Conservation (phyloP, 257 asterid species). For the Solanum habrochaites region DNA sequence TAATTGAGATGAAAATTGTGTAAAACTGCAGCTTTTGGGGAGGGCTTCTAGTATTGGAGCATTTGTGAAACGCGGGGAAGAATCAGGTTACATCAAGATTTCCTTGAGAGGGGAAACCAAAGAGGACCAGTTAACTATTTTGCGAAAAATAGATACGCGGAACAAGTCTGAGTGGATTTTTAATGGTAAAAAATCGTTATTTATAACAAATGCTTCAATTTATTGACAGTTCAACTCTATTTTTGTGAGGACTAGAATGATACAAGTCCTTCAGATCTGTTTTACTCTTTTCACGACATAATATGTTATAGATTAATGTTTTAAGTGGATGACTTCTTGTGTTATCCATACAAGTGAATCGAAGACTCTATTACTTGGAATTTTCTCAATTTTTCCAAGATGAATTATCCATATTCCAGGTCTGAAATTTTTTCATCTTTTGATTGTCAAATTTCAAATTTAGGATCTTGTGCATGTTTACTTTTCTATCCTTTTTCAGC, state of each 20-base stretch:
- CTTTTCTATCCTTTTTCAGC: not conserved
- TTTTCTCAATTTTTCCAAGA: not conserved
- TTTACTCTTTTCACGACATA: not conserved
- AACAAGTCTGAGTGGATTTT: slow-evolving; percentile 91
- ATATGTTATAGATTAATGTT: not conserved
- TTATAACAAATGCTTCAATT: not conserved
- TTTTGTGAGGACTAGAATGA: not conserved
- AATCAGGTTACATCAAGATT: slow-evolving; percentile 65
- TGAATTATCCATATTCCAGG: not conserved
- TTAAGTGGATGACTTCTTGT: not conserved
- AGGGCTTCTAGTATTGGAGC: slow-evolving; percentile 89
- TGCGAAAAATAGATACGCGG: slow-evolving; percentile 54
- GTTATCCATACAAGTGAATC: not conserved
- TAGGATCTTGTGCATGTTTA: not conserved
- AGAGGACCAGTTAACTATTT: slow-evolving; percentile 41
- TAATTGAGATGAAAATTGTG: slow-evolving; percentile 5
- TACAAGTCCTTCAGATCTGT: not conserved
- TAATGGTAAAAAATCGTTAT: slow-evolving; percentile 46
- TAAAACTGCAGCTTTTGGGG: slow-evolving; percentile 63
- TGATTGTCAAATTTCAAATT: not conserved
- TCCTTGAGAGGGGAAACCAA: slow-evolving; percentile 54
- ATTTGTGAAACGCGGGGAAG: slow-evolving; percentile 92
- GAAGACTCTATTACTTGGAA: not conserved
- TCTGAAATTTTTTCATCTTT: not conserved
- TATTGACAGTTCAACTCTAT: not conserved